These are phyloP conservation scores for Crithidia expoeki DNA, from an alignment of 208 protist species.

Conservation along the genomic window DNA sequence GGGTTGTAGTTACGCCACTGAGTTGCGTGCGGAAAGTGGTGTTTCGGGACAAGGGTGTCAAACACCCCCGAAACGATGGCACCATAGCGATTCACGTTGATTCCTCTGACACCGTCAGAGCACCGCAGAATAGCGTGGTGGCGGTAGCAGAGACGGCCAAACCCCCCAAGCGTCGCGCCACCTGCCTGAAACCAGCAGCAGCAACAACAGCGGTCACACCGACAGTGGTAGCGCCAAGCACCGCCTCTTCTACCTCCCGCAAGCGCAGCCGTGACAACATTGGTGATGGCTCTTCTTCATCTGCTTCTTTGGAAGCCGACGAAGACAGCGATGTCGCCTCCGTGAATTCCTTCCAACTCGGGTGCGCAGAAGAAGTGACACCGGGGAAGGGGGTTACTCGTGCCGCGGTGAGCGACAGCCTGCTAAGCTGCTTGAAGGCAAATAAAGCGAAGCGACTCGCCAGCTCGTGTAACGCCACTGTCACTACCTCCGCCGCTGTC, in stretches of 20 bases:
- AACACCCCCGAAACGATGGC: no score
- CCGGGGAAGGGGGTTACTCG: neutral
- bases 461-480: neutral
- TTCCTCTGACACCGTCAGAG: no score
- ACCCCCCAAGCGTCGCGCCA: neutral
- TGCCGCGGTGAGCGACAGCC: neutral
- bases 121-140: no score
- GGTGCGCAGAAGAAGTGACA: constrained; percentile 6
- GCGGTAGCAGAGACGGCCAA: neutral
- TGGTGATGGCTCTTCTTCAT: neutral
- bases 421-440: constrained; percentile 9
- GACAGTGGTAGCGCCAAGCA: neutral
- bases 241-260: neutral
- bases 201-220: neutral
- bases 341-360: constrained; percentile 20
- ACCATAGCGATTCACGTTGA: no score
- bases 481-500: neutral
- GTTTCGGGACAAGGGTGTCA: neutral
- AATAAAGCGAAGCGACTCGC: constrained; percentile 13
- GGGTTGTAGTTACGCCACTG: constrained; percentile 5
- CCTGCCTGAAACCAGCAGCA: neutral
- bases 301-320: neutral
- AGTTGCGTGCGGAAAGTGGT: neutral
- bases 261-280: constrained; percentile 1
- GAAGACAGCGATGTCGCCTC: constrained; percentile 3